Base-by-base conservation (phyloP, 2,329 filamentous ascomycete genomes). In the Fusarium mangiferae region DNA sequence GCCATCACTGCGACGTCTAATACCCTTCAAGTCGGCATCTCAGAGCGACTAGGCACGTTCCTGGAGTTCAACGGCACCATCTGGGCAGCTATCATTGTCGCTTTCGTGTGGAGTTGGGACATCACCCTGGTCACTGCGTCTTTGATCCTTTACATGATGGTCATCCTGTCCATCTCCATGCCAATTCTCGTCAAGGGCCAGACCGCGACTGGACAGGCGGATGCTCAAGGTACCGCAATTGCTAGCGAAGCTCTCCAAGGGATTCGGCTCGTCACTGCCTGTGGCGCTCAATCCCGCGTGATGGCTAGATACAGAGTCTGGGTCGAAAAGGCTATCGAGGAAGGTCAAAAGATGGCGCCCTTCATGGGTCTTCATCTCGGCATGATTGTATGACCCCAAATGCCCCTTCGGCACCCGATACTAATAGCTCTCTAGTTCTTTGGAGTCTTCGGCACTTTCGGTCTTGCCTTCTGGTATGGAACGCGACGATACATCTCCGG, bases 1-100 rank as follows among this genome's bases (percentile, higher is more conserved):
- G 84, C 86, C 3, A 89, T 90, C 73, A 89, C 87, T 0, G 83
- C 85, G 0, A 85, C 86, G 0, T 85, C 87, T 9, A 89, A 89
- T 63, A 85, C 85, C 0, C 82, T 90, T 18, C 88, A 90, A 59
- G 80, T 87, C 20, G 87, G 87, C 20, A 85, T 90, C 20, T 89
- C 87, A 0, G 87, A 89, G 68, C 85, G 86, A 30, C 79, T 90
- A 6, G 83, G 83, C 0, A 82, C 80, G 0, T 80, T 87, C 7
- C 75, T 88, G 36, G 84, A 87, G 72, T 84, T 82, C 14, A 71
- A 59, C 30, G 56, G 56, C 11, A 59, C 56, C 26, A 59, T 59
- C 15, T 59, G 56, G 56, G 30, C 56, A 0, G 33, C 88, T 30
- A 81, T 88, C 22, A 81, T 84, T 10, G 84, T 90, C 55, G 84